Evolutionary conservation across 108 stramenopile genomes (phyloP).

Genomic region (Epithemia pelagica): DNA sequence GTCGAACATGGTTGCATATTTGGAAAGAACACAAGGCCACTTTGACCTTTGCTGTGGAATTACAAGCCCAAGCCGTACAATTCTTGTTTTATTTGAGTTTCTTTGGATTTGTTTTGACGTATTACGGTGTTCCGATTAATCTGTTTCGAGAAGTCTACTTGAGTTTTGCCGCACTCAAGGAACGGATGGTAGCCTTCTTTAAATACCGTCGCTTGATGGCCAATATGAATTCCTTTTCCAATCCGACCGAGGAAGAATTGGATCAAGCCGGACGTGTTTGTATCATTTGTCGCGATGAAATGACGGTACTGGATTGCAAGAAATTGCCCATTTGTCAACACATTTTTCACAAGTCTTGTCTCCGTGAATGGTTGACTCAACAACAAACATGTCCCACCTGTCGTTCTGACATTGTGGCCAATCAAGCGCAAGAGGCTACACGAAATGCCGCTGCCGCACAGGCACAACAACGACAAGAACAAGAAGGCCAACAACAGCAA

Average conservation of each 20-base stretch:
- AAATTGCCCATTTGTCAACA: conserved; percentile 91
- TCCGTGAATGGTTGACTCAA: conserved; percentile 96
- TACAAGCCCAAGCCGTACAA: conserved; percentile 86
- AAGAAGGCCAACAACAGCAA: not conserved
- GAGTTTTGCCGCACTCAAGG: conserved; percentile 69
- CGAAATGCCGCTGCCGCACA: conserved; percentile 9
- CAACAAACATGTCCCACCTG: conserved; percentile 97
- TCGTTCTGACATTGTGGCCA: conserved; percentile 84
- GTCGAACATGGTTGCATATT: conserved; percentile 44
- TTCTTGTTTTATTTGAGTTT: conserved; percentile 93
- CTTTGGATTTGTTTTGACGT: conserved; percentile 91
- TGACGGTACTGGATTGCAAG: conserved; percentile 83
- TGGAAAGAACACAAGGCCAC: conserved; percentile 83
- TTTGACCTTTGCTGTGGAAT: conserved; percentile 82
- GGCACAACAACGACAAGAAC: conserved; percentile 5
- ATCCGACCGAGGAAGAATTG: conserved; percentile 83
- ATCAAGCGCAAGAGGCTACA: conserved; percentile 36
- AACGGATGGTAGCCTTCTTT: conserved; percentile 62
- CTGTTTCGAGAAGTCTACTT: conserved; percentile 89
- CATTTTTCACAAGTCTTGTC: conserved; percentile 72
- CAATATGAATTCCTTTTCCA: conserved; percentile 90
- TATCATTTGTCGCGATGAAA: conserved; percentile 97
- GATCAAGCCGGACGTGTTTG: conserved; percentile 81
- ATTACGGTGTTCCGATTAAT: conserved; percentile 95
- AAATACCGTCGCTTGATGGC: conserved; percentile 86